Base-by-base conservation (phyloP, 2,329 filamentous ascomycete genomes). In the Calonectria fujianensis region DNA sequence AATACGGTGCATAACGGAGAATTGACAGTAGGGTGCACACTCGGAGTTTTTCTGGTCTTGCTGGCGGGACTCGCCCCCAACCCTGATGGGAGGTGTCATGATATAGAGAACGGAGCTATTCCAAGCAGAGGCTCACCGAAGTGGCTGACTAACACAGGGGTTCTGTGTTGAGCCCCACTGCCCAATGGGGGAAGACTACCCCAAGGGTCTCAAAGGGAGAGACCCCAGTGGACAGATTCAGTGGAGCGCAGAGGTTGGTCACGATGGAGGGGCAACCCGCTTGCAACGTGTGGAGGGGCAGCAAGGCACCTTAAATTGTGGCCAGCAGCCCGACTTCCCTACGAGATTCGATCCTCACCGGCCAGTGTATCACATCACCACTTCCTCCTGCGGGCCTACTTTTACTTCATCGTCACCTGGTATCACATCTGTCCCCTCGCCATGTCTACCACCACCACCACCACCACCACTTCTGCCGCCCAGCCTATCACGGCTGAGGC, bases 401-500 rank as follows among this genome's bases (percentile, higher is more conserved):
- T 39, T 45, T 70, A n/a, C 68, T 29, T 14, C 41, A 32, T 35
- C 24, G 16, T 51, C 27, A 16, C 16, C 59, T 39, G 24, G 35
- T 31, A 27, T 37, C 27, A 37, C 57, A 37, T 41, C 50, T 39
- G 14, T 13, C 41, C 61, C 69, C 67, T 74, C 74, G 77, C 74
- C 51, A 85, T 84, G 80, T 83, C 85, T 67, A 82, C 82, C 50
- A 80, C 83, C 37, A 82, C 82, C 8, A 83, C 82, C 20, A 79
- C 79, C 29, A 89, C 89, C 41, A 90, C 89, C 32, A 89, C 86
- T 45, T 87, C 86, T 50, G 88, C 87, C 48, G 84, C 89, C 51
- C 89, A 92, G 82, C 89, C 91, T 71, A 95, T 97, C 83, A 98
- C 95, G 68, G 95, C 96, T 24, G 92, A 97, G 81, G 95, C 94